These are phyloP conservation scores for Trypanosoma caninum DNA, from an alignment of 208 protist species.

Conservation along the genomic window DNA sequence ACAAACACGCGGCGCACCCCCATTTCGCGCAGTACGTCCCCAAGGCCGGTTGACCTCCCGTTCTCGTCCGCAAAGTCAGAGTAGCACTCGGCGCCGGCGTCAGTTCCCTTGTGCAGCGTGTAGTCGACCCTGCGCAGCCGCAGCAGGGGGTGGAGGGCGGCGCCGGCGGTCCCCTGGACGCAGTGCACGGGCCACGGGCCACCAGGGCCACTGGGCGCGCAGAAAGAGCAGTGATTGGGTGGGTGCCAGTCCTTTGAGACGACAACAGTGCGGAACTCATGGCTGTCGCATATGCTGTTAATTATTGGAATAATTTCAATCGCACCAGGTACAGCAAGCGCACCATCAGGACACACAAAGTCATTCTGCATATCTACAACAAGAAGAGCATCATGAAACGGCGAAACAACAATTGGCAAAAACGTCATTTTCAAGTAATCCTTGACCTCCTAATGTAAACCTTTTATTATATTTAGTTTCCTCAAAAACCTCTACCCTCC, in stretches of 20 bases:
- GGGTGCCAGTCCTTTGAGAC: constrained; percentile 72
- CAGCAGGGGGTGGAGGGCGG: constrained; percentile 35
- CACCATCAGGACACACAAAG: constrained; percentile 42
- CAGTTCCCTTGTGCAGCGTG: constrained; percentile 38
- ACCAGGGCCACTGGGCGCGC: constrained; percentile 15
- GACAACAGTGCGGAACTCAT: constrained; percentile 39
- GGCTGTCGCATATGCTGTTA: constrained; percentile 26
- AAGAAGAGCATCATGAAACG: constrained; percentile 25
- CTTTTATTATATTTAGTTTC: no score
- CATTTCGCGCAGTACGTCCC: constrained; percentile 29
- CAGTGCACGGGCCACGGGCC: constrained; percentile 63
- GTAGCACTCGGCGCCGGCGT: constrained; percentile 43
- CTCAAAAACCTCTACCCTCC: no score
- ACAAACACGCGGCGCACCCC: constrained; percentile 61
- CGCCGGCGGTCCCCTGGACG: constrained; percentile 37
- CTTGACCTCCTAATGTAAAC: no score
- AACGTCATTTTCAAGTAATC: no score
- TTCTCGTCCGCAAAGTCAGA: constrained; percentile 55
- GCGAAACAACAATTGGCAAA: background rate
- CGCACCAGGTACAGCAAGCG: constrained; percentile 41
- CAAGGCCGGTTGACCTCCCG: constrained; percentile 34
- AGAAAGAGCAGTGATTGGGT: constrained; percentile 55
- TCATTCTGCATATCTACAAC: constrained; percentile 47
- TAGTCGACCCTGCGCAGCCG: constrained; percentile 15
- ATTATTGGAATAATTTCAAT: constrained; percentile 33